A percentile compares a stretch with the other conserved stretches of the same genome.
phyloP scores from a whole-genome alignment of 225 moss, liverwort and hornwort species.

The Climacium dendroides region DNA sequence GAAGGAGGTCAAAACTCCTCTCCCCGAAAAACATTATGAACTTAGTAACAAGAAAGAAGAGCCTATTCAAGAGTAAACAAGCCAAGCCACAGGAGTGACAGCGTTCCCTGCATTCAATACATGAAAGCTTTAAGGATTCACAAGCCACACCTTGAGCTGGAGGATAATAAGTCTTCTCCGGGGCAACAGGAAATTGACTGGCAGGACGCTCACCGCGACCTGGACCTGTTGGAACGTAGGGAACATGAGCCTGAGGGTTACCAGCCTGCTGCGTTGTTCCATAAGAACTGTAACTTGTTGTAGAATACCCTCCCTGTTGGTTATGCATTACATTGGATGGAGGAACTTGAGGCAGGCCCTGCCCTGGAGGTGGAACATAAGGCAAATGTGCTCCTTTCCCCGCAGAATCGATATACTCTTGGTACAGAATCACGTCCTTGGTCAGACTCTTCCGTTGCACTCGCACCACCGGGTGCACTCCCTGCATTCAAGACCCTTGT shows the following conservation, averaged over 20 bases:
- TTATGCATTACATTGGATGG: neutral
- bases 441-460: slow-evolving; percentile 29
- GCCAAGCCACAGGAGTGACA: neutral
- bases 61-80: neutral
- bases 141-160: slow-evolving; percentile 10
- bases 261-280: neutral
- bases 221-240: slow-evolving; percentile 1
- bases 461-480: slow-evolving; percentile 43
- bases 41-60: neutral
- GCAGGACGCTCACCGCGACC: neutral
- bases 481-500: neutral
- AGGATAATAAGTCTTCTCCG: slow-evolving; percentile 12
- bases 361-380: neutral
- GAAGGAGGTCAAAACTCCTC: neutral
- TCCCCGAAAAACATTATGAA: neutral
- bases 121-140: neutral
- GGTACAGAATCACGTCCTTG: slow-evolving; percentile 26
- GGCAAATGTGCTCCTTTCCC: slow-evolving; percentile 17
- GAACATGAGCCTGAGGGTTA: slow-evolving; percentile 7
- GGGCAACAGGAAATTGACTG: neutral
- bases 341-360: neutral
- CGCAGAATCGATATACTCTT: slow-evolving; percentile 34
- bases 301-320: neutral
- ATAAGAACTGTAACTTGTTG: neutral
- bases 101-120: neutral